phyloP scores from a whole-genome alignment of 1,284 basidiomycete genomes.

The Fomitopsis betulina region DNA sequence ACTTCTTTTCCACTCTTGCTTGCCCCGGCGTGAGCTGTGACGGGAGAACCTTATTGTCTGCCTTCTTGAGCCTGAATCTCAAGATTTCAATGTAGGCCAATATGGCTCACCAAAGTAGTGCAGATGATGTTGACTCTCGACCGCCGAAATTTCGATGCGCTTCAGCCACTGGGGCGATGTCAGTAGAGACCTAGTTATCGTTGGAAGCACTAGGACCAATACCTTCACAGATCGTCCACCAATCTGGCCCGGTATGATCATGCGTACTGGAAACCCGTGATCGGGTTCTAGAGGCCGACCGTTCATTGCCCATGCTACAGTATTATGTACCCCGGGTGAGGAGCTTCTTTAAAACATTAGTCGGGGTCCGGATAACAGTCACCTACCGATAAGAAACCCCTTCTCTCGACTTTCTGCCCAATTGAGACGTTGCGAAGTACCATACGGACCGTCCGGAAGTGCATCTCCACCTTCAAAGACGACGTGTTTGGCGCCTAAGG shows the following conservation, averaged over 20 bases:
- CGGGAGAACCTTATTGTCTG: slow-evolving; percentile 64
- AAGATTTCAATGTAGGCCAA: neutral
- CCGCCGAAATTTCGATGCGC: slow-evolving; percentile 49
- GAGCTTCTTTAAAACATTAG: neutral
- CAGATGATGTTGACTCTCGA: slow-evolving; percentile 53
- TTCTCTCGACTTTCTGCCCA: slow-evolving; percentile 45
- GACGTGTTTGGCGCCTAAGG: slow-evolving; percentile 42
- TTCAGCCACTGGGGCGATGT: slow-evolving; percentile 47
- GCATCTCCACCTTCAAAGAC: slow-evolving; percentile 61
- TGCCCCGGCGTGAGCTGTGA: slow-evolving; percentile 51
- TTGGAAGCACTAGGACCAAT: slow-evolving; percentile 11
- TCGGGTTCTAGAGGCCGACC: slow-evolving; percentile 55
- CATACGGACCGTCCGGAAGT: slow-evolving; percentile 65
- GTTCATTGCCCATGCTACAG: slow-evolving; percentile 61
- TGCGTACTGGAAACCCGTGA: slow-evolving; percentile 61
- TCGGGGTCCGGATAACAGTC: too few relatives aligned
- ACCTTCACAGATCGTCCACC: slow-evolving; percentile 51
- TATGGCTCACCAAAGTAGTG: neutral
- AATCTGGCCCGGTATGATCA: slow-evolving; percentile 64
- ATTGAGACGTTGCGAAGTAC: slow-evolving; percentile 50
- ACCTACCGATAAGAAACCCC: slow-evolving; percentile 49
- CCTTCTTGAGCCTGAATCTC: neutral
- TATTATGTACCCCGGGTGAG: neutral
- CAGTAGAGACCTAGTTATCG: neutral
- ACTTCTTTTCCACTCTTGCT: slow-evolving; percentile 49